Conservation (phyloP, 257 asterid genomes). For the Buddleja alternifolia region DNA sequence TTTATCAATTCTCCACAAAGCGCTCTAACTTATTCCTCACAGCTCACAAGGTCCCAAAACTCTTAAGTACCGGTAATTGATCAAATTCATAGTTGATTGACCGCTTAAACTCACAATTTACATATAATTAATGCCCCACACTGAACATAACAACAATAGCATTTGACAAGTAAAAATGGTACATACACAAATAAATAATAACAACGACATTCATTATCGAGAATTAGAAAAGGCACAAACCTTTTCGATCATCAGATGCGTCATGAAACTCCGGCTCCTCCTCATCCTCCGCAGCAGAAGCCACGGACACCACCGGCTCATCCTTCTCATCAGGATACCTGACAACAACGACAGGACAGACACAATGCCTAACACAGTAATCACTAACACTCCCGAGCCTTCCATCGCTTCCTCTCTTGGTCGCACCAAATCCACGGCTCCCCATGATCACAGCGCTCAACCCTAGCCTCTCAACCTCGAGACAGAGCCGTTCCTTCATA, state of each 20-base stretch:
- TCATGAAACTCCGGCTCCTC: constrained; percentile 77
- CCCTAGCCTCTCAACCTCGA: constrained; percentile 92
- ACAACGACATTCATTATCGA: neutral
- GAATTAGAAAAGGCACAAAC: constrained; percentile 28
- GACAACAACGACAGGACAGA: constrained; percentile 91
- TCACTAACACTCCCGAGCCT: constrained; percentile 96
- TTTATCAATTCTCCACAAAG: neutral
- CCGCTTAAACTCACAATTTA: neutral
- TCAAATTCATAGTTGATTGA: constrained; percentile 7
- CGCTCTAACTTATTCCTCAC: neutral
- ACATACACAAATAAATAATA: neutral
- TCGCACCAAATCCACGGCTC: constrained; percentile 89
- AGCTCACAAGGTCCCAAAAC: constrained; percentile 14
- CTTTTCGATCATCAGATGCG: constrained; percentile 75
- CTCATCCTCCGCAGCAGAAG: constrained; percentile 61
- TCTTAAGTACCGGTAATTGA: neutral
- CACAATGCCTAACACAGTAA: constrained; percentile 96
- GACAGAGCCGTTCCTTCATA: constrained; percentile 83
- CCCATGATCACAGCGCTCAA: constrained; percentile 88
- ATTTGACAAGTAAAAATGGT: neutral
- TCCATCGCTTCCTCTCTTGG: constrained; percentile 68
- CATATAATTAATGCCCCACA: neutral
- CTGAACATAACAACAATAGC: neutral
- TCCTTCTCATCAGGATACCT: constrained; percentile 80
- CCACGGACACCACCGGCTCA: constrained; percentile 64